Base-by-base conservation (phyloP, 2,329 filamentous ascomycete genomes). In the Fonsecaea erecta region DNA sequence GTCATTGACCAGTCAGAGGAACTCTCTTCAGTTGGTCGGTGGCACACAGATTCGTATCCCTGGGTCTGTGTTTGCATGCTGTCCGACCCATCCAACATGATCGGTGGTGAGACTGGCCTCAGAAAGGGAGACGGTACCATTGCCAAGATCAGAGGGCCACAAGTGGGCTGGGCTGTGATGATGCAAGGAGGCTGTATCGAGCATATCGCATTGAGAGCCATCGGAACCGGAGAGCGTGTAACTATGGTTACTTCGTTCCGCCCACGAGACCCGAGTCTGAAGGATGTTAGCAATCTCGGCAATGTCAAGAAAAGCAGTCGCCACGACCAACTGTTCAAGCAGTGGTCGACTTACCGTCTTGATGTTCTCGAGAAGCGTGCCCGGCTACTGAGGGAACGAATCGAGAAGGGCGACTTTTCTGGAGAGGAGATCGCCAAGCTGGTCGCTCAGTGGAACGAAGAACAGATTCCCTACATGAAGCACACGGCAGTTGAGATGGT, bases 11-110 rank as follows among this genome's bases (percentile, higher is more conserved):
- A 65, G 8, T 48, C 59, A 12, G 62, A 68, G n/a, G 60, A 58
- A 21, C 62, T 62, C 24, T 52, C 69, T 2, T 51, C 66, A 3
- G 66, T 71, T 26, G 64, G 62, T 11, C 26, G 37, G 21, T 72
- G 70, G 71, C 70, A 72, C 56, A 64, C 59, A 35, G 71, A 71
- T 35, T 71, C 66, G 3, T 65, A 71, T 46, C 71, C 70, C 2
- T 72, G 70, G 53, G 74, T 75, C n/a, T 74, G 71, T 43, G 72
- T 75, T n/a, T 51, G 71, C n/a, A 75, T 75, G 74, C 62, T 75
- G 8, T 72, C 70, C 30, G 71, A 75, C 14, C 71, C 71, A 1
- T 68, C 64, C 7, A 67, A 65, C 11, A 75, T 75, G 74, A 48
- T 70, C 1, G 73, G 74, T 3, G 74, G 73, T 3, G 74, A 75